phyloP scores from a whole-genome alignment of 2,329 filamentous ascomycete species.

The Tympanopsis confertula region DNA sequence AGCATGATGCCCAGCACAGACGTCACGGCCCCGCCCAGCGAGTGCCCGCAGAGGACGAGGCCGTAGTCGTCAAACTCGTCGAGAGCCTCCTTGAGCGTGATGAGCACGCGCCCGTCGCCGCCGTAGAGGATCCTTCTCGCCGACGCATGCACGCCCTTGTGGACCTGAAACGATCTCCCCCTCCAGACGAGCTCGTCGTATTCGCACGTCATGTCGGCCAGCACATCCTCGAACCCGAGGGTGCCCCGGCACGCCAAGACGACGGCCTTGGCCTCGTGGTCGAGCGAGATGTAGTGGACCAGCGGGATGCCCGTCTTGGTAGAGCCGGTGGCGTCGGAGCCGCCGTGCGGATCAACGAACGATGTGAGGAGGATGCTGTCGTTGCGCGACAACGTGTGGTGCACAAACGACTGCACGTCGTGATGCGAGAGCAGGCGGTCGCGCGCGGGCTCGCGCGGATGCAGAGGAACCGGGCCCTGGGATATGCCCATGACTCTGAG shows the following conservation, averaged over 20 bases:
- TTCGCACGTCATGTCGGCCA: conserved; percentile 65
- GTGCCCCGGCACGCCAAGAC: conserved; percentile 65
- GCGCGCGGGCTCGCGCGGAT: conserved; percentile 19
- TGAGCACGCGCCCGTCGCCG: conserved; percentile 53
- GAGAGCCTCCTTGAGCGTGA: conserved; percentile 53
- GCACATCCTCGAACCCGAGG: conserved; percentile 61
- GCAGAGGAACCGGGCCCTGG: conserved; percentile 30
- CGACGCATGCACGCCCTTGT: conserved; percentile 65
- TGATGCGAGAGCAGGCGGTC: conserved; percentile 30
- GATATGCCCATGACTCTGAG: conserved; percentile 51
- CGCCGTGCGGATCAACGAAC: conserved; percentile 58
- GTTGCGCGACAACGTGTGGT: conserved; percentile 45
- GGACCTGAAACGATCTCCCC: conserved; percentile 54
- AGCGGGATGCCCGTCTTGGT: conserved; percentile 57
- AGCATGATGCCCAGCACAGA: conserved; percentile 62
- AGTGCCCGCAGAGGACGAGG: conserved; percentile 59
- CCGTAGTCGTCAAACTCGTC: conserved; percentile 59
- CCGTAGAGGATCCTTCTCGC: conserved; percentile 57
- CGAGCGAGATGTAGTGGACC: conserved; percentile 62
- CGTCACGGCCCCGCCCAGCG: conserved; percentile 58
- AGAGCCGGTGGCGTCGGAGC: conserved; percentile 51
- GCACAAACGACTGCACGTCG: conserved; percentile 51
- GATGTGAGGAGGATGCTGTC: conserved; percentile 55
- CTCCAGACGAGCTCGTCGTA: conserved; percentile 57
- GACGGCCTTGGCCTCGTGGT: conserved; percentile 60